Evolutionary conservation across 805 yeast species (phyloP).

Genomic region (Debaryomyces prosopidis): DNA sequence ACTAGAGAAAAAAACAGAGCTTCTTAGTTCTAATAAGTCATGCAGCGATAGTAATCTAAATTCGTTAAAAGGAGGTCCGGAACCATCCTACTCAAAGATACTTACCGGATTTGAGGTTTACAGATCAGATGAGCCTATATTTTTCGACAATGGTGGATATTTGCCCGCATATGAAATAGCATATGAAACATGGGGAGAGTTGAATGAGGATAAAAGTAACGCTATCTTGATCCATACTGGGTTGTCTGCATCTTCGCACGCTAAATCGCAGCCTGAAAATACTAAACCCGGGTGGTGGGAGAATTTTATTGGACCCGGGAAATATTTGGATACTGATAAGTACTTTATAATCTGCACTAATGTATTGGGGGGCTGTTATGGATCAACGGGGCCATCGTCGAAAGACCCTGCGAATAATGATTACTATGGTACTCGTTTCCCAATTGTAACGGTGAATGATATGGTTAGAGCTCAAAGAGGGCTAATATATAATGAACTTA

Average conservation of each 20-base stretch:
- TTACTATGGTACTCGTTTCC: constrained; percentile 84
- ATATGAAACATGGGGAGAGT: constrained; percentile 87
- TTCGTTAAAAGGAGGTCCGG: constrained; percentile 71
- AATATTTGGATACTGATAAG: constrained; percentile 75
- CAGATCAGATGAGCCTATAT: constrained; percentile 56
- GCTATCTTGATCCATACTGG: constrained; percentile 87
- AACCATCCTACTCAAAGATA: constrained; percentile 77
- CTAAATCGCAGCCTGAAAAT: constrained; percentile 74
- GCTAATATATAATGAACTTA: constrained; percentile 60
- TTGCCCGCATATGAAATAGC: constrained; percentile 80
- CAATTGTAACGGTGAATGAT: constrained; percentile 80
- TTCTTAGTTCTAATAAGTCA: constrained; percentile 21
- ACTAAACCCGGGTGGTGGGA: constrained; percentile 94
- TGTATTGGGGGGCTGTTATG: constrained; percentile 92
- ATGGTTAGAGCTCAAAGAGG: constrained; percentile 89
- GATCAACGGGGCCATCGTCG: constrained; percentile 91
- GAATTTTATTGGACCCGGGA: constrained; percentile 82
- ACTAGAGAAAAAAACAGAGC: constrained; percentile 56
- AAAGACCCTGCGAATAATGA: constrained; percentile 65
- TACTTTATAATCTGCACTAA: constrained; percentile 87
- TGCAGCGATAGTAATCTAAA: constrained; percentile 13
- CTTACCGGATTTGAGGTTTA: constrained; percentile 65
- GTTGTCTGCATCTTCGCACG: constrained; percentile 90
- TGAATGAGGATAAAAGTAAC: constrained; percentile 64
- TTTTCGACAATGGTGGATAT: constrained; percentile 79